Evolutionary conservation across 495 filamentous ascomycete genomes (phyloP), one percentile per base, ranked within the genome.

Genomic region (Penicillium bialowiezense): DNA sequence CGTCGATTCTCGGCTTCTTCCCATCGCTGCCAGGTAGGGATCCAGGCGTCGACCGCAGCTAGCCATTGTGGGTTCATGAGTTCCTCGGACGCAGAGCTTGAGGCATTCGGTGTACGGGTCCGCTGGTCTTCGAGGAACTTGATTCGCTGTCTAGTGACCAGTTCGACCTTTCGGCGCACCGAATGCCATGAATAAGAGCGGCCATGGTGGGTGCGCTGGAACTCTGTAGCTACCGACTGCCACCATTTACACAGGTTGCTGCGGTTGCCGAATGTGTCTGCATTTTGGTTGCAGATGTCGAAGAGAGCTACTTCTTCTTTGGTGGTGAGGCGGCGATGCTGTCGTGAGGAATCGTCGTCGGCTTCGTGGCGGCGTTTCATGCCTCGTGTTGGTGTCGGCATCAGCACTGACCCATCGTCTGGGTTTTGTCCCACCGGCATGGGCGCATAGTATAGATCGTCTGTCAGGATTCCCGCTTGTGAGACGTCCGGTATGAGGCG

Each of bases 191-290:
- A 71, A 52, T 75, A 75, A 8, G 69, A 67, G 32, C 70, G 65
- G 18, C 70, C 70, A 37, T 48, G 24, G n/a, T 72, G 65, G 15
- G 63, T 60, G 20, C 50, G 55, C 6, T 65, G 69, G 47, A 75
- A 75, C 38, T 74, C 71, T 20, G 53, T 52, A 10, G 72, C 67
- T 14, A 75, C 57, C 5, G 58, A 68, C 50, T 63, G 67, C 72
- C 72, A 75, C 72, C 72, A 75, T 32, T 74, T 71, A 50, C 72
- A 75, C 3, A 75, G 64, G 29, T 72, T 73, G 46, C 69, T 75
- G 54, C 72, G 72, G 32, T 64, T 68, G 3, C 72, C 72, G 41
- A 75, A 75, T 2, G 58, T 65, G 14, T 40, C 48, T 8, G 67
- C 65, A 44, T 73, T 59, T 8, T 58, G 65, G 48, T 72, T 75